Evolutionary conservation across 1,139 yeast genomes (phyloP), one percentile per base, ranked within the genome.

Genomic region (Candida tetrigidarum): DNA sequence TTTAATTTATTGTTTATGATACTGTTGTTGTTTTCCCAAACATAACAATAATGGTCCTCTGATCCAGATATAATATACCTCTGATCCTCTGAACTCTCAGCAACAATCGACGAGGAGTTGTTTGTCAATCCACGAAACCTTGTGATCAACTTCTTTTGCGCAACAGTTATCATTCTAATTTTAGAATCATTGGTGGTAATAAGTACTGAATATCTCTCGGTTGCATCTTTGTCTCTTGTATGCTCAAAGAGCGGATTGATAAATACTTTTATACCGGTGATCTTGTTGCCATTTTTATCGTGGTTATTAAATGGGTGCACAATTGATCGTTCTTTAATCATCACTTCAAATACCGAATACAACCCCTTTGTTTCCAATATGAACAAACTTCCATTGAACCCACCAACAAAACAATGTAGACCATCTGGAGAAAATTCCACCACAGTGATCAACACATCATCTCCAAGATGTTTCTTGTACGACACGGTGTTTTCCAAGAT

Each of bases 111-210:
- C 2, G 93, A 80, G 34, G 83, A 79, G 45, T 77, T 79, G 58
- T 88, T 89, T 26, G 81, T 78, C 45, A 81, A 76, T 0, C 98
- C 98, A 57, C 81, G 86, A 62, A 85, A 84, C 42, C 86, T 76
- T 32, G 84, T 81, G 29, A 86, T 83, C 50, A 91, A 62, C 33
- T 76, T 74, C 49, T 76, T 77, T 46, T 76, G 77, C n/a, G 71
- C 64, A 40, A 83, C 62, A 54, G 84, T 81, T 46, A 86, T 79
- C 22, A 90, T 64, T 41, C 97, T 68, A 18, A 92, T 69, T 43
- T 84, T 79, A 2, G 96, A 88, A 63, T 91, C 97, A 61, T 88
- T 90, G 3, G 96, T 83, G 1, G 96, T 78, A 4, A 84, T 71
- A 27, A 85, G 56, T 9, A 81, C 58, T 6, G 67, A 59, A 74